Evolutionary conservation across 2,329 filamentous ascomycete genomes (phyloP), one percentile per base, ranked within the genome.

Genomic region (Sporothrix globosa): DNA sequence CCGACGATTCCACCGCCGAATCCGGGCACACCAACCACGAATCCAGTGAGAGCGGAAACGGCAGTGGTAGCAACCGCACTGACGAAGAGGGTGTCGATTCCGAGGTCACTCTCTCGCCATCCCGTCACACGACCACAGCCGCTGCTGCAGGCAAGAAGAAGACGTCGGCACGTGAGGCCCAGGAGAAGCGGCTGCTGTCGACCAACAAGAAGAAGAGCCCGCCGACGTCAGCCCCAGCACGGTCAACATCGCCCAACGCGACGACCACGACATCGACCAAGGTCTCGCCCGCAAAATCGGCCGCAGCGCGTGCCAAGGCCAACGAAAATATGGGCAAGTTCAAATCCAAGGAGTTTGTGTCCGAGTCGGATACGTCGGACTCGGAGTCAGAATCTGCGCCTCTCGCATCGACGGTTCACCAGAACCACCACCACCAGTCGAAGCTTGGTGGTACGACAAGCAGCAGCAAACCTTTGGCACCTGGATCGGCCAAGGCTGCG

Each of bases 261-360:
- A 9, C 53, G 3, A 24, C 66, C 4, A 17, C 65, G 0, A 71
- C 75, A 5, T 71, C 78, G 0, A 75, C 79, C 13, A 83, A 82
- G 75, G 68, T 74, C 0, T 75, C 77, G 5, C 74, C 81, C 2
- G 81, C 77, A 58, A 88, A 86, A 76, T 72, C 79, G 14, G 81
- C 82, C 70, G 73, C 79, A 14, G 81, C 82, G 71, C 73, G 78
- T 13, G 82, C 68, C 4, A 50, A 65, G 19, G 54, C 81, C 73
- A 73, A 80, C 24, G 77, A 80, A 52, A 84, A 81, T 67, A 81
- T 69, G 48, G 81, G 78, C 44, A 82, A 82, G 41, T 79, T 83
- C 63, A 79, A 87, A 9, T 88, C 87, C 1, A 83, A 86, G 73
- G 86, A 87, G 74, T 85, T 86, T 71, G 82, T 88, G 46, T 80